Percentiles rank a stretch among this genome's conserved stretches.
Conservation (phyloP, 2,329 filamentous ascomycete genomes). For the Nemania sp. region DNA sequence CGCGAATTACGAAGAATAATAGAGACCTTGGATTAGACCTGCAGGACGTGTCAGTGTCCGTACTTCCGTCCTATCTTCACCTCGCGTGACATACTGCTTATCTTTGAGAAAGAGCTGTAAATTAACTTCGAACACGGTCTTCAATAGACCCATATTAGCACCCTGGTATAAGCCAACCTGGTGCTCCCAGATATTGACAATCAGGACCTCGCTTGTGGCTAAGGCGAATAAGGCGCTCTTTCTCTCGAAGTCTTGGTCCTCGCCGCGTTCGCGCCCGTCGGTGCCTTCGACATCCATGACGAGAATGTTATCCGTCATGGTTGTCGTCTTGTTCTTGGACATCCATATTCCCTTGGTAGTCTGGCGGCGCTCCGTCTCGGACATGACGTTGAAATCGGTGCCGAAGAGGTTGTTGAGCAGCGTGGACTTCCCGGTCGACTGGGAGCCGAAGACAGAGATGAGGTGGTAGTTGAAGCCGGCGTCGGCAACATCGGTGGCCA, state of each 20-base stretch:
- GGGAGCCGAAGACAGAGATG: conserved; percentile 97
- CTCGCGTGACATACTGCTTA: conserved; percentile 67
- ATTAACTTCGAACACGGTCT: conserved; percentile 99
- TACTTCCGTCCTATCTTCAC: not conserved
- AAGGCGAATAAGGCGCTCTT: conserved; percentile 97
- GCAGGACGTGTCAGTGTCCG: conserved; percentile 25
- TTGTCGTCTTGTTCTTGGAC: conserved; percentile 85
- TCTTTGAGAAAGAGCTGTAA: conserved; percentile 96
- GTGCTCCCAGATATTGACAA: conserved; percentile 99
- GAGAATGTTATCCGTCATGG: conserved; percentile 95
- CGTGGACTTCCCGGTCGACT: conserved; percentile 98
- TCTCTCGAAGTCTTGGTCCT: conserved; percentile 98
- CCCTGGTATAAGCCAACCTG: conserved; percentile 98
- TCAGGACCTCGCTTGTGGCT: conserved; percentile 95
- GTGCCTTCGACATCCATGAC: conserved; percentile 99
- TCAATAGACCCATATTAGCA: conserved; percentile 96
- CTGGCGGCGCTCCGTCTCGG: conserved; percentile 88
- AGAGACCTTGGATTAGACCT: conserved; percentile 87
- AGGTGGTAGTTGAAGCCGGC: conserved; percentile 99
- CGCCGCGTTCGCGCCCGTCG: conserved; percentile 91
- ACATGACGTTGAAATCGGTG: conserved; percentile 97
- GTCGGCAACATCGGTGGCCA: conserved; percentile 75
- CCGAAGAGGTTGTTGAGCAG: conserved; percentile 94
- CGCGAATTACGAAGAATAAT: conserved; percentile 97
- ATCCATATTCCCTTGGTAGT: conserved; percentile 99